Evolutionary conservation across 495 filamentous ascomycete genomes (phyloP).

Genomic region (Aspergillus carlsbadensis): DNA sequence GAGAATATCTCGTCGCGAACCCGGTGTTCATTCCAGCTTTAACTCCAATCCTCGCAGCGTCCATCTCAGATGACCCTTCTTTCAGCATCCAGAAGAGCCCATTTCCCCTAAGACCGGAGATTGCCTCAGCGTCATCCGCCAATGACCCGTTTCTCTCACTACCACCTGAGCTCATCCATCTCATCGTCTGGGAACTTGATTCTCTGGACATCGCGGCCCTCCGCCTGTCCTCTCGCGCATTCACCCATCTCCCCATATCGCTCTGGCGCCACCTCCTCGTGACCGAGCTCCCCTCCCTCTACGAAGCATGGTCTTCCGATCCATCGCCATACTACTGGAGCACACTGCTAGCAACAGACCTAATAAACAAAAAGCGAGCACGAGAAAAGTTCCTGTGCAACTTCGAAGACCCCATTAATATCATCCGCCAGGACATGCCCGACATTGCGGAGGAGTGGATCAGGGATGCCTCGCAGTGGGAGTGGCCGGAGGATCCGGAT

Average conservation of each 20-base stretch:
- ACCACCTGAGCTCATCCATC: neutral
- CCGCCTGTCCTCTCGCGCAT: conserved; percentile 19
- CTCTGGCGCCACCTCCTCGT: conserved; percentile 25
- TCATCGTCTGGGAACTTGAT: conserved; percentile 16
- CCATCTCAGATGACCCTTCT: too few species aligned
- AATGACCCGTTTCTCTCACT: too few species aligned
- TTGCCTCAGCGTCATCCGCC: too few species aligned
- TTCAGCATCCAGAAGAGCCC: too few species aligned
- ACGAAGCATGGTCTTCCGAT: conserved; percentile 22
- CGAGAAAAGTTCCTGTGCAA: too few species aligned
- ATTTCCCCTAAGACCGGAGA: too few species aligned
- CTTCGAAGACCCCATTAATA: too few species aligned
- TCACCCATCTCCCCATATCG: conserved; percentile 22
- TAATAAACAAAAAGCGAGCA: too few species aligned
- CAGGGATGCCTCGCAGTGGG: neutral
- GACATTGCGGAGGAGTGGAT: neutral
- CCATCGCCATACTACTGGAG: neutral
- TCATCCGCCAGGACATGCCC: too few species aligned
- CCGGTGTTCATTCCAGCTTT: too few species aligned
- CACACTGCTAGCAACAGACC: neutral
- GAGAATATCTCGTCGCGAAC: too few species aligned
- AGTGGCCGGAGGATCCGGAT: neutral
- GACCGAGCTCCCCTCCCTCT: conserved; percentile 34
- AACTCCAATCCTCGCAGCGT: too few species aligned
- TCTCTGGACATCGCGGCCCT: conserved; percentile 25